Percentiles rank a stretch among this genome's conserved stretches.
These are phyloP conservation scores for Takashimella koratensis DNA, from an alignment of 1,284 basidiomycete species.

Conservation along the genomic window DNA sequence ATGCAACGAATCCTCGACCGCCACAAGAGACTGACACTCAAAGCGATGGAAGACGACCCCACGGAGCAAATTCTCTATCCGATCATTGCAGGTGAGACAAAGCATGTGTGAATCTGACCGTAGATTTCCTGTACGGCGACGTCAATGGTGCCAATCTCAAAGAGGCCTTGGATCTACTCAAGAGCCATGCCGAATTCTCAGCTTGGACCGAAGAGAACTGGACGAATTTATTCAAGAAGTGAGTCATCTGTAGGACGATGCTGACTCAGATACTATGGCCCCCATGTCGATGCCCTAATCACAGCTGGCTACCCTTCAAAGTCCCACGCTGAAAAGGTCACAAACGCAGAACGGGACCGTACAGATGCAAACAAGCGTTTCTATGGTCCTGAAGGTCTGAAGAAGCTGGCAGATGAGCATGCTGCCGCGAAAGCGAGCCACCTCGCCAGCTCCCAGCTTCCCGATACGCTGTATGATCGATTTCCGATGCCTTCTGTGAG, in stretches of 20 bases:
- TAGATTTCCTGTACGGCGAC: constrained; percentile 84
- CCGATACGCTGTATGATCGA: too few relatives aligned
- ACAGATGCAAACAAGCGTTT: too few relatives aligned
- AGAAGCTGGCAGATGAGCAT: constrained; percentile 63
- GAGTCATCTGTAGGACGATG: constrained; percentile 1
- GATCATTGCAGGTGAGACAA: too few relatives aligned
- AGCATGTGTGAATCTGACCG: constrained; percentile 2
- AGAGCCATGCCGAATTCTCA: constrained; percentile 63
- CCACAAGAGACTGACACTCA: constrained; percentile 69
- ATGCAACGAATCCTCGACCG: constrained; percentile 87
- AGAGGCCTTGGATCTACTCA: constrained; percentile 72
- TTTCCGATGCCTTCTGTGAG: too few relatives aligned
- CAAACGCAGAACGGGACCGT: too few relatives aligned
- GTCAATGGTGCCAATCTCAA: constrained; percentile 76
- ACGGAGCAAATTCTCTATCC: too few relatives aligned
- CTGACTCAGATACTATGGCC: too few relatives aligned
- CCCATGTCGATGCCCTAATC: too few relatives aligned
- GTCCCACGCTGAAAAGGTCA: too few relatives aligned
- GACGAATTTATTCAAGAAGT: constrained; percentile 76
- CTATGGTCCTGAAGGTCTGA: constrained; percentile 77
- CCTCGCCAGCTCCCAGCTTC: constrained; percentile 74
- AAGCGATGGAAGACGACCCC: constrained; percentile 46
- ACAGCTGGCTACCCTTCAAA: too few relatives aligned
- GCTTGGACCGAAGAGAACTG: constrained; percentile 75
- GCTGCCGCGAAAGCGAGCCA: constrained; percentile 86